These are phyloP conservation scores for Penicillium herquei DNA, from an alignment of 495 filamentous ascomycete genomes.

Conservation along the genomic window DNA sequence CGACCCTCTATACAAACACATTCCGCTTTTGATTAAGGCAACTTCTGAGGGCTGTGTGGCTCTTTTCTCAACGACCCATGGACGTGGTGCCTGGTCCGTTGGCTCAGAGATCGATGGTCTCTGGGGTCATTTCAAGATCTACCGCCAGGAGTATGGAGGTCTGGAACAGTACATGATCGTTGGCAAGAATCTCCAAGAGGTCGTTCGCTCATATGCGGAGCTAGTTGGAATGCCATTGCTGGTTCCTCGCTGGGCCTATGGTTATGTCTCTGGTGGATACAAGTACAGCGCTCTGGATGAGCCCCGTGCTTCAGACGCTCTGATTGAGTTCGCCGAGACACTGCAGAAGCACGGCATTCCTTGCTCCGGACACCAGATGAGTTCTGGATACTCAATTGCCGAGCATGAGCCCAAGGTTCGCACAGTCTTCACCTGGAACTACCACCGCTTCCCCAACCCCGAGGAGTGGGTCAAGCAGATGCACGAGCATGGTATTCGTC, in stretches of 20 bases:
- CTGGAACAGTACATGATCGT: conserved; percentile 69
- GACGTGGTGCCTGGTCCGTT: conserved; percentile 59
- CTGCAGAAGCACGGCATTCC: conserved; percentile 62
- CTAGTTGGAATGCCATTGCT: conserved; percentile 63
- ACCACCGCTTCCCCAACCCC: conserved; percentile 63
- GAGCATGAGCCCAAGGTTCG: conserved; percentile 63
- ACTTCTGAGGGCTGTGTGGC: conserved; percentile 58
- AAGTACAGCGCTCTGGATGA: conserved; percentile 66
- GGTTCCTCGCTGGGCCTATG: conserved; percentile 66
- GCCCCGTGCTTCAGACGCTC: conserved; percentile 54
- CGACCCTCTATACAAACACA: conserved; percentile 73
- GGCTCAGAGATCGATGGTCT: conserved; percentile 71
- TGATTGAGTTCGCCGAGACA: conserved; percentile 60
- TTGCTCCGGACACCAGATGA: conserved; percentile 71
- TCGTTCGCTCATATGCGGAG: conserved; percentile 63
- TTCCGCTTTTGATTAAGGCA: conserved; percentile 65
- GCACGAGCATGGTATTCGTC: conserved; percentile 59
- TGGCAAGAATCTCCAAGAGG: conserved; percentile 60
- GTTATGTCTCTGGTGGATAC: conserved; percentile 67
- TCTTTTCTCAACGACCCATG: conserved; percentile 64
- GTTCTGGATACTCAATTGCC: conserved; percentile 68
- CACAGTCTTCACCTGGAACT: conserved; percentile 72
- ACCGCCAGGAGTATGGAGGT: conserved; percentile 67
- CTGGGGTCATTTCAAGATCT: conserved; percentile 69
- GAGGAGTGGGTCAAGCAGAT: conserved; percentile 57